Base-by-base conservation (phyloP, 1,284 basidiomycete genomes). In the Sporisorium scitamineum region DNA sequence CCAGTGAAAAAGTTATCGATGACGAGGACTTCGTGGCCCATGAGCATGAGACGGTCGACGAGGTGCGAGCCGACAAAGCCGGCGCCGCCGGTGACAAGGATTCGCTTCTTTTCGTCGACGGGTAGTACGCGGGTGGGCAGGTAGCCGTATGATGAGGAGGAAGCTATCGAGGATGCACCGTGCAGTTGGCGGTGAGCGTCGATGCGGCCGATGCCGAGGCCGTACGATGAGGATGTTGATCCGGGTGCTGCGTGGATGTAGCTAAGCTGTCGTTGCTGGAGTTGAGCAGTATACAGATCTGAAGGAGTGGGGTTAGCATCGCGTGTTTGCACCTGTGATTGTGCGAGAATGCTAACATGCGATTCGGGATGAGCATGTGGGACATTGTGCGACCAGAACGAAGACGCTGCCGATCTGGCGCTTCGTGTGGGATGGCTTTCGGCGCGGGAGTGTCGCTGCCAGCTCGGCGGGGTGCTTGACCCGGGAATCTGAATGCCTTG, bases 1-100 rank as follows among this genome's bases (percentile, higher is more conserved):
- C 96, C 96, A 24, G 95, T 97, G 88, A 98, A 98, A 86, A 98
- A 98, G 88, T 97, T 97, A 88, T 98, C 96, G 60, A 98, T 87
- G 63, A 98, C 96, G 9, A 94, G 95, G 76, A 98, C 95, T 86
- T 98, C 95, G 86, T 98, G 96, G 22, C 96, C 96, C 76, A 97
- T 90, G 76, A 97, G 90, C 94, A 99, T 96, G 69, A 98, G 90
- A 59, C 96, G 91, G 88, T 99, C 96, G 20, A 87, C 86, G 6
- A 99, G 91, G 88, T 99, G 96, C 47, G 94, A 96, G 31, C 96
- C 96, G 66, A 99, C 95, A 85, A 99, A 99, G 31, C 95, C 95
- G 53, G 96, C 96, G 61, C 78, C 95, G 76, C 95, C 95, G 18
- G 95, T 98, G 77, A 96, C 91, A 44, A 99, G 90, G 80, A 98